Conservation (phyloP, 2,329 filamentous ascomycete genomes). For the Seiridium unicorne region DNA sequence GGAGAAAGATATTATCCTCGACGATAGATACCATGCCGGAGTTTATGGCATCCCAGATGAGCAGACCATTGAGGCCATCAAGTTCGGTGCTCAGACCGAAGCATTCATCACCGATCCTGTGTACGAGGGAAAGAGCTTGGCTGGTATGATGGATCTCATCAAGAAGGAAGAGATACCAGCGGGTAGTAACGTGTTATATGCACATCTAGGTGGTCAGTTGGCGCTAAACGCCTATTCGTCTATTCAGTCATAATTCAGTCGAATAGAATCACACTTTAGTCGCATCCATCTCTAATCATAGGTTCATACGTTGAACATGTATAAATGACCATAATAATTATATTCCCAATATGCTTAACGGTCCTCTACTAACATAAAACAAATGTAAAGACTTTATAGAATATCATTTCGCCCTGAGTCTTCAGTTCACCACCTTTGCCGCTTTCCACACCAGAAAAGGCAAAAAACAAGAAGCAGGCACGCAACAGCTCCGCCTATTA, state of each 20-base stretch:
- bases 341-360: neutral
- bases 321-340: neutral
- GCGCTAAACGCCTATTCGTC: slow-evolving; percentile 66
- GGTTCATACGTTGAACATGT: neutral
- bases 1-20: slow-evolving; percentile 60
- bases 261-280: neutral
- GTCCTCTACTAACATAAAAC: neutral
- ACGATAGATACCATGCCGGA: slow-evolving; percentile 63
- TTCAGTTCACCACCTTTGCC: neutral
- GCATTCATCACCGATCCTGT: slow-evolving; percentile 74
- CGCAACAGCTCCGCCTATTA: neutral
- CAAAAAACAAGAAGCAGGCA: neutral
- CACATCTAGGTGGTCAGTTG: slow-evolving; percentile 68
- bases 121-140: slow-evolving; percentile 74
- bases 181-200: slow-evolving; percentile 67
- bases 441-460: slow-evolving; percentile 1
- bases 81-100: slow-evolving; percentile 66
- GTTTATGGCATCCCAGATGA: slow-evolving; percentile 67
- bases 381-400: neutral
- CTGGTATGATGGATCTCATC: slow-evolving; percentile 69
- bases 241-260: slow-evolving; percentile 23
- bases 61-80: slow-evolving; percentile 66
- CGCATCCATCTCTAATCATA: neutral
- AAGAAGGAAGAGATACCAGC: slow-evolving; percentile 53
- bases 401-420: neutral